Conservation (phyloP, 768 basidiomycete genomes). For the Galerina marginata region DNA sequence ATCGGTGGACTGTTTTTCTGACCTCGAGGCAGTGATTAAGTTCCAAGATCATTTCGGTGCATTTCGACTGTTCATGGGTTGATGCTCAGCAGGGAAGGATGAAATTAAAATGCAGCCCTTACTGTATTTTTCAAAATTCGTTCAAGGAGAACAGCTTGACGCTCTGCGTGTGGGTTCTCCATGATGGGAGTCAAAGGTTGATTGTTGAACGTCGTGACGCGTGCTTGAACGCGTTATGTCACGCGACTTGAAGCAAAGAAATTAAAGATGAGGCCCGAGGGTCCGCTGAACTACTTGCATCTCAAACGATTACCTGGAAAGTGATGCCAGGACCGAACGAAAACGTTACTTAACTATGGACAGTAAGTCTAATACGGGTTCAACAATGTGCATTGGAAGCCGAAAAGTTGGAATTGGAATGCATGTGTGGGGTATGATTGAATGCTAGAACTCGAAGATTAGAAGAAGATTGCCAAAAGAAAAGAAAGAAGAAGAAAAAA, state of each 20-base stretch:
- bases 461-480: background rate
- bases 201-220: background rate
- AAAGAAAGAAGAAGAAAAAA: constrained; percentile 2
- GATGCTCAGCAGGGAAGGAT: constrained; percentile 3
- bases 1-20: constrained; percentile 19
- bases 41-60: constrained; percentile 88
- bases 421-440: constrained; percentile 10
- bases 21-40: constrained; percentile 90
- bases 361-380: no score
- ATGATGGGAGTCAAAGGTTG: constrained; percentile 43
- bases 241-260: background rate
- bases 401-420: background rate
- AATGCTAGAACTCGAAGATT: background rate
- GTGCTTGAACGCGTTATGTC: constrained; percentile 15
- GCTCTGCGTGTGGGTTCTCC: constrained; percentile 96
- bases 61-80: constrained; percentile 71
- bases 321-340: no score
- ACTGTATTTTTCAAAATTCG: constrained; percentile 92
- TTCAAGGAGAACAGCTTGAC: constrained; percentile 89
- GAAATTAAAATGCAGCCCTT: constrained; percentile 30
- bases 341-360: no score
- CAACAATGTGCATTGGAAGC: no score
- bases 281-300: background rate
- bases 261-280: no score
- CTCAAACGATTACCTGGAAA: no score